Conservation (phyloP, 495 filamentous ascomycete genomes). For the Polyplosphaeria fusca region DNA sequence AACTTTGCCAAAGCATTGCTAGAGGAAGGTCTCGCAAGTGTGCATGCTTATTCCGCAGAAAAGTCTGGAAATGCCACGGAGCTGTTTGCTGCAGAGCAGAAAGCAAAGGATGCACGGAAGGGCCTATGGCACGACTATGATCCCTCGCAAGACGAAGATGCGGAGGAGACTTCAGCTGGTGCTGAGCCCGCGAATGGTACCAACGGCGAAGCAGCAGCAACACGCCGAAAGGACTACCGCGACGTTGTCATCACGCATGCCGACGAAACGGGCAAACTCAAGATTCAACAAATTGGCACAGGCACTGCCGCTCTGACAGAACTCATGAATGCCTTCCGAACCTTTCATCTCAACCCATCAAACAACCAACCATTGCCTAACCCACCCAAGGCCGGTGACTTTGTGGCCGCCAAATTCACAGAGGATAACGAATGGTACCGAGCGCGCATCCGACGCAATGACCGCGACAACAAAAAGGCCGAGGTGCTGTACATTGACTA, state of each 20-base stretch:
- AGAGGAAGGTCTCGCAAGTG: conserved; percentile 87
- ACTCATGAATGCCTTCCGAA: conserved; percentile 83
- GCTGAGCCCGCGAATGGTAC: conserved; percentile 48
- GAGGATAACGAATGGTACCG: conserved; percentile 93
- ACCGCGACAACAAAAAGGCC: conserved; percentile 79
- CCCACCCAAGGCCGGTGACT: conserved; percentile 85
- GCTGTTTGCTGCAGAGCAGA: conserved; percentile 80
- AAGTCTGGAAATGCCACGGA: conserved; percentile 86
- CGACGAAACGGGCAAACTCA: conserved; percentile 69
- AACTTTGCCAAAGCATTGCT: conserved; percentile 92
- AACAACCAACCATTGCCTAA: conserved; percentile 69
- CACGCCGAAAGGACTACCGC: conserved; percentile 78
- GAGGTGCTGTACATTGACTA: conserved; percentile 96
- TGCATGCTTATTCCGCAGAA: conserved; percentile 92
- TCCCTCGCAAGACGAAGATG: conserved; percentile 54
- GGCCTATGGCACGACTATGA: conserved; percentile 93
- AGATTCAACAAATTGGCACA: conserved; percentile 82
- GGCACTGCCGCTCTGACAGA: conserved; percentile 77
- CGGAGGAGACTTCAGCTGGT: conserved; percentile 47
- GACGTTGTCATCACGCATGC: conserved; percentile 89
- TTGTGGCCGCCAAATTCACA: conserved; percentile 82
- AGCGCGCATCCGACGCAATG: conserved; percentile 83
- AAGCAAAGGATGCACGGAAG: conserved; percentile 81
- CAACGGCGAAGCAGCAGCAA: conserved; percentile 46
- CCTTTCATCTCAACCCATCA: conserved; percentile 72